phyloP scores from a whole-genome alignment of 2,329 filamentous ascomycete species.

The Colletotrichum caudatum region DNA sequence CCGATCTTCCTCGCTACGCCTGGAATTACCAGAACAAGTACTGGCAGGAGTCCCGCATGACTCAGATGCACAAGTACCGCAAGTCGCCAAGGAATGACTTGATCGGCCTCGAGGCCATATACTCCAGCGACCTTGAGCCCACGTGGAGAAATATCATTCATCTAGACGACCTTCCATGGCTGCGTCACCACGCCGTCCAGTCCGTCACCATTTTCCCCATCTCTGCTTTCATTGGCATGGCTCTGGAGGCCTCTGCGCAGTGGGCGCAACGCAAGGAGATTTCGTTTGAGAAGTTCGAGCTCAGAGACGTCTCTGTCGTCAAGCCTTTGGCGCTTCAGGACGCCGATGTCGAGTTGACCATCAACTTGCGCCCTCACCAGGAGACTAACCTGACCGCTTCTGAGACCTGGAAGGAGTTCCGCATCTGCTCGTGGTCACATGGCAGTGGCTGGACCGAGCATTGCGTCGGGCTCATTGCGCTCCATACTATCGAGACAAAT shows the following conservation, averaged over 20 bases:
- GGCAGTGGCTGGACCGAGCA: conserved; percentile 69
- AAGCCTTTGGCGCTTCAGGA: conserved; percentile 62
- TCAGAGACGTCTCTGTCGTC: conserved; percentile 60
- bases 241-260: conserved; percentile 58
- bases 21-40: conserved; percentile 61
- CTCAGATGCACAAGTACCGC: conserved; percentile 56
- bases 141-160: conserved; percentile 63
- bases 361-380: conserved; percentile 57
- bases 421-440: conserved; percentile 65
- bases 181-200: conserved; percentile 69
- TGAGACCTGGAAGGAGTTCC: conserved; percentile 67
- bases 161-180: conserved; percentile 66
- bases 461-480: conserved; percentile 64
- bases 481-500: conserved; percentile 53
- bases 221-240: conserved; percentile 65
- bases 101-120: conserved; percentile 58
- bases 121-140: conserved; percentile 59
- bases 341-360: conserved; percentile 63
- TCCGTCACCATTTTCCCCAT: conserved; percentile 67
- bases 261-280: conserved; percentile 44
- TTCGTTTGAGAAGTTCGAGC: conserved; percentile 56
- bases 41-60: conserved; percentile 62
- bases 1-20: conserved; percentile 61
- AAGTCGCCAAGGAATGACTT: conserved; percentile 58
- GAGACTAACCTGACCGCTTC: conserved; percentile 57